Evolutionary conservation across 495 filamentous ascomycete genomes (phyloP), one percentile per base, ranked within the genome.

Genomic region (Apiosordaria backusii): DNA sequence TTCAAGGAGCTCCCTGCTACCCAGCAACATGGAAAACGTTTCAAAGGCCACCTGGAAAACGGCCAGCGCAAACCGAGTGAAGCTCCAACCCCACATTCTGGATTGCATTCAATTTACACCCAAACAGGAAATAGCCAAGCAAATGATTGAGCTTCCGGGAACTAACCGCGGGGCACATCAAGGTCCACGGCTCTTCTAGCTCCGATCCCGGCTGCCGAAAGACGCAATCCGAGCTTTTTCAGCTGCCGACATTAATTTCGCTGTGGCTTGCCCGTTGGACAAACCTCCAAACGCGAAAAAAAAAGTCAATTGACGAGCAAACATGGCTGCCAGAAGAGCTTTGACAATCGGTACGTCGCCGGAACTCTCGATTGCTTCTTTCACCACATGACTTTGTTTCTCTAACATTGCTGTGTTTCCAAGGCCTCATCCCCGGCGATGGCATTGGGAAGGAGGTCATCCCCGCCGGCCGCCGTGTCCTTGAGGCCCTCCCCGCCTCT

Each of bases 401-500:
- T 58, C 61, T 58, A n/a, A 19, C 72, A 57, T 26, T 23, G 2
- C 53, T 19, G 22, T 15, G 24, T 27, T 35, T 5, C 7, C 25
- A 35, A 96, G 93, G 93, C 75, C 90, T 99, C 75, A 97, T 98
- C 73, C 92, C 95, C 77, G 95, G 95, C 76, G 95, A 99, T 82
- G 95, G 95, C 77, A 99, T 99, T 79, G 95, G 95, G 77, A 91
- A 91, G 74, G 95, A 99, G 81, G 95, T 99, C 77, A 97, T 99
- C 79, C 96, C 96, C 69, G 93, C 95, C 62, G 95, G 94, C 65
- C 90, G 92, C 63, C 87, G 87, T 58, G 81, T 98, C 70, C 90
- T 99, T 71, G 93, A 98, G 82, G 88, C 95, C 40, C 88, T 98
- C 1, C 92, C 93, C 4, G 75, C 86, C 35, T 92, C 92, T 16